phyloP scores from a whole-genome alignment of 176 grass and related monocot genomes.

The Avena insularis region DNA sequence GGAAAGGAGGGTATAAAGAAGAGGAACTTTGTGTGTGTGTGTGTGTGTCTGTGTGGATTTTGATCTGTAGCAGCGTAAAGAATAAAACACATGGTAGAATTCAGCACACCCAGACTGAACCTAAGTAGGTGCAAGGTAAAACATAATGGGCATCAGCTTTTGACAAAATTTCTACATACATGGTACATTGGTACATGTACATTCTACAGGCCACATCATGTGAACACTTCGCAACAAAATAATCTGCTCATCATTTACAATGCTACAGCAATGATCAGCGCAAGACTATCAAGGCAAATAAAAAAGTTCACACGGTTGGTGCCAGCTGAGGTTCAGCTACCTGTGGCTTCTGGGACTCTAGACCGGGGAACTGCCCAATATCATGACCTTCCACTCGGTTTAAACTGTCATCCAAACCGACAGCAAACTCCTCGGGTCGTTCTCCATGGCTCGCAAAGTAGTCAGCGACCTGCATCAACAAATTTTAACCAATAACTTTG shows the following conservation, averaged over 20 bases:
- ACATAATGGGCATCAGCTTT: background rate
- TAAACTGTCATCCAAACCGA: slow-evolving; percentile 67
- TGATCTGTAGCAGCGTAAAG: too few relatives aligned
- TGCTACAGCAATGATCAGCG: slow-evolving; percentile 29
- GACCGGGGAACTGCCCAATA: slow-evolving; percentile 79
- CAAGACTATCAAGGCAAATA: slow-evolving; percentile 8
- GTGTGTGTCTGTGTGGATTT: too few relatives aligned
- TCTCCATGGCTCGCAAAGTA: slow-evolving; percentile 54
- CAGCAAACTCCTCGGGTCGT: slow-evolving; percentile 59
- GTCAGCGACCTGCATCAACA: slow-evolving; percentile 67
- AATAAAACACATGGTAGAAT: background rate
- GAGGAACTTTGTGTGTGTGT: too few relatives aligned
- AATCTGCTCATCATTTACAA: slow-evolving; percentile 50
- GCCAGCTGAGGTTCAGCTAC: slow-evolving; percentile 51
- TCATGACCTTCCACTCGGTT: slow-evolving; percentile 73
- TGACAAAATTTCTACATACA: slow-evolving; percentile 31
- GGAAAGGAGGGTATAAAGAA: too few relatives aligned
- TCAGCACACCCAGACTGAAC: background rate
- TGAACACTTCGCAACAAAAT: background rate
- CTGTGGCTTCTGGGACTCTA: slow-evolving; percentile 55
- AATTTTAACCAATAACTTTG: background rate
- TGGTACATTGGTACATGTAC: slow-evolving; percentile 1
- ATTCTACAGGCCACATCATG: slow-evolving; percentile 17
- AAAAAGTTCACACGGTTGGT: slow-evolving; percentile 15
- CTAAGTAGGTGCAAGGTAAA: background rate